Percentiles rank a stretch among this genome's conserved stretches.
Evolutionary conservation across 306 rosid genomes (phyloP).

Genomic region (Elaeagnus macrophylla): DNA sequence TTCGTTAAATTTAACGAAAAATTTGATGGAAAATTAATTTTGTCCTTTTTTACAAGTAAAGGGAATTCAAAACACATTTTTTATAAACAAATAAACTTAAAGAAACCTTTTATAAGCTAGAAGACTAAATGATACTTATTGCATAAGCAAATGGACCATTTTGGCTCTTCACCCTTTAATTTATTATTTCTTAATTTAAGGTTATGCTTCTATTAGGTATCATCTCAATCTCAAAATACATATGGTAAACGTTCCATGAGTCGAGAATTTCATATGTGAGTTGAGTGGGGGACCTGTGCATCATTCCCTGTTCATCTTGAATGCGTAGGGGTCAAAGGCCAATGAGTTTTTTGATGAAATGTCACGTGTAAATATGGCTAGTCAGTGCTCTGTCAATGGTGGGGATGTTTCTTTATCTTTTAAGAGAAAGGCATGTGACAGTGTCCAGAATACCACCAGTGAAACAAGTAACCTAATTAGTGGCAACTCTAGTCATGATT

Average conservation of each 20-base stretch:
- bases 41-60: too few relatives aligned
- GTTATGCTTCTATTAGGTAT: slow-evolving; percentile 35
- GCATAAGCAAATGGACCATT: too few relatives aligned
- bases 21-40: too few relatives aligned
- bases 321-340: slow-evolving; percentile 56
- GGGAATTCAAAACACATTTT: too few relatives aligned
- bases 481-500: slow-evolving; percentile 48
- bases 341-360: slow-evolving; percentile 62
- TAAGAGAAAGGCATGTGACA: slow-evolving; percentile 45
- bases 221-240: slow-evolving; percentile 32
- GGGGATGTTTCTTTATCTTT: slow-evolving; percentile 38
- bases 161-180: background rate
- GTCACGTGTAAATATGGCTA: slow-evolving; percentile 38
- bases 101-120: too few relatives aligned
- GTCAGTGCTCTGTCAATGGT: slow-evolving; percentile 45
- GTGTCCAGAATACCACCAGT: slow-evolving; percentile 41
- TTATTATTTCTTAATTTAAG: slow-evolving; percentile 3
- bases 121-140: too few relatives aligned
- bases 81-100: too few relatives aligned
- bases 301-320: slow-evolving; percentile 78
- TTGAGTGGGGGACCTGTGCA: slow-evolving; percentile 71
- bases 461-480: slow-evolving; percentile 50
- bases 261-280: slow-evolving; percentile 45
- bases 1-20: too few relatives aligned
- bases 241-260: slow-evolving; percentile 33